phyloP scores from a whole-genome alignment of 208 protist species.

The Naegleria fowleri region DNA sequence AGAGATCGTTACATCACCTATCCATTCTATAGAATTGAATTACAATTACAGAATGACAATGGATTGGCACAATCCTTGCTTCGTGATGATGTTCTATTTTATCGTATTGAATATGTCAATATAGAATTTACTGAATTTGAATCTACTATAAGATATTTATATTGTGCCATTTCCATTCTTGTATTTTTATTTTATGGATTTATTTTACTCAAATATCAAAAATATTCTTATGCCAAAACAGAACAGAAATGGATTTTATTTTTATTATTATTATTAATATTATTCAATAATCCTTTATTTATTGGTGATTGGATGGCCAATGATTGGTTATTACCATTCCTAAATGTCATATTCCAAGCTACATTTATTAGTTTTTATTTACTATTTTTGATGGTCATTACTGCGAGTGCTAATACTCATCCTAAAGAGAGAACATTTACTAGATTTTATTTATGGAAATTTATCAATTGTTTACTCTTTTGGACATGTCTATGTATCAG shows the following conservation, averaged over 20 bases:
- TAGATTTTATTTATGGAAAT: not conserved
- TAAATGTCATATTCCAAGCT: slow-evolving; percentile 11
- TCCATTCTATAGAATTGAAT: not conserved
- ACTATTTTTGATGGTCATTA: slow-evolving; percentile 12
- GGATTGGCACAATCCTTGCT: not conserved
- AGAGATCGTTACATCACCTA: not conserved
- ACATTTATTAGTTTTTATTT: not conserved
- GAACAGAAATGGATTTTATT: slow-evolving; percentile 23
- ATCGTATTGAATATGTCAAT: not conserved
- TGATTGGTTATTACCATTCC: not conserved
- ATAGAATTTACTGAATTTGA: not conserved
- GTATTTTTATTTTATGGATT: not conserved
- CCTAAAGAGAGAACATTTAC: not conserved
- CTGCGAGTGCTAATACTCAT: not conserved
- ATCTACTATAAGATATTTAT: not conserved
- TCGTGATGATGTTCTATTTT: not conserved
- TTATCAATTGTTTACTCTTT: not conserved
- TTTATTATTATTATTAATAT: not conserved
- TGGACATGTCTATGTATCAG: not conserved
- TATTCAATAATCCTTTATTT: slow-evolving; percentile 25
- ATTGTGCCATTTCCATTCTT: not conserved
- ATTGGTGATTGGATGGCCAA: not conserved
- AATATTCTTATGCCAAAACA: not conserved
- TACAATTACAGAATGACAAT: not conserved
- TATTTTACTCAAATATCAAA: not conserved